Evolutionary conservation across 768 basidiomycete species (phyloP).

Genomic region (Infundibulicybe gibba): DNA sequence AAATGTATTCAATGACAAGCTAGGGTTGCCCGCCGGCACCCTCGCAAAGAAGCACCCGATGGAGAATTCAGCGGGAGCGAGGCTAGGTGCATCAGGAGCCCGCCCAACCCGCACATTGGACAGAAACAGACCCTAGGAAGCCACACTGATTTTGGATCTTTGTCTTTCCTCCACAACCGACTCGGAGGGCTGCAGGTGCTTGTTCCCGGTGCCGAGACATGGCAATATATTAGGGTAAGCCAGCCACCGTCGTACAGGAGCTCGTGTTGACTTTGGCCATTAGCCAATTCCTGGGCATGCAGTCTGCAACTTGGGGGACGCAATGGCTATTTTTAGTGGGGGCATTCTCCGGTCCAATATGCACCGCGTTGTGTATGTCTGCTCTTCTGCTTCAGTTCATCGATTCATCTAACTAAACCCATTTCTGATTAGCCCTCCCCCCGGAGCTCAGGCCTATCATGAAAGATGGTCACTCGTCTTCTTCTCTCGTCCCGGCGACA

Average conservation of each 20-base stretch:
- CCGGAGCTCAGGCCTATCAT: too few relatives aligned
- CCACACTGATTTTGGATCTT: constrained; percentile 72
- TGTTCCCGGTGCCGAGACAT: constrained; percentile 53
- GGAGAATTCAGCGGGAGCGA: constrained; percentile 54
- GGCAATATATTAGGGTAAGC: constrained; percentile 67
- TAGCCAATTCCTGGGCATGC: constrained; percentile 50
- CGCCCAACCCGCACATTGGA: constrained; percentile 28
- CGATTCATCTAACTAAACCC: not conserved
- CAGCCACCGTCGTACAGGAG: constrained; percentile 1
- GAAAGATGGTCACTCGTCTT: constrained; percentile 5
- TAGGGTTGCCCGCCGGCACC: constrained; percentile 49
- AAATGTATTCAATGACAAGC: constrained; percentile 49
- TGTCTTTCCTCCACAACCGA: constrained; percentile 67
- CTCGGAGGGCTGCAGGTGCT: constrained; percentile 71
- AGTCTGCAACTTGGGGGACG: constrained; percentile 47
- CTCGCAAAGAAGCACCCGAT: constrained; percentile 38
- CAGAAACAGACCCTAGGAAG: constrained; percentile 50
- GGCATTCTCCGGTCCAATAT: constrained; percentile 10
- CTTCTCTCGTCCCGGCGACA: constrained; percentile 11
- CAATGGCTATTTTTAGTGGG: constrained; percentile 34
- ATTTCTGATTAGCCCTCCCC: too few relatives aligned
- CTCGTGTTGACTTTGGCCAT: not conserved
- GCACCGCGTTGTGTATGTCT: constrained; percentile 44
- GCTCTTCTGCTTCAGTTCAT: not conserved
- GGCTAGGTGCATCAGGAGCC: constrained; percentile 48